phyloP scores from a whole-genome alignment of 352 stramenopile species.

The Globisporangium ultimum region DNA sequence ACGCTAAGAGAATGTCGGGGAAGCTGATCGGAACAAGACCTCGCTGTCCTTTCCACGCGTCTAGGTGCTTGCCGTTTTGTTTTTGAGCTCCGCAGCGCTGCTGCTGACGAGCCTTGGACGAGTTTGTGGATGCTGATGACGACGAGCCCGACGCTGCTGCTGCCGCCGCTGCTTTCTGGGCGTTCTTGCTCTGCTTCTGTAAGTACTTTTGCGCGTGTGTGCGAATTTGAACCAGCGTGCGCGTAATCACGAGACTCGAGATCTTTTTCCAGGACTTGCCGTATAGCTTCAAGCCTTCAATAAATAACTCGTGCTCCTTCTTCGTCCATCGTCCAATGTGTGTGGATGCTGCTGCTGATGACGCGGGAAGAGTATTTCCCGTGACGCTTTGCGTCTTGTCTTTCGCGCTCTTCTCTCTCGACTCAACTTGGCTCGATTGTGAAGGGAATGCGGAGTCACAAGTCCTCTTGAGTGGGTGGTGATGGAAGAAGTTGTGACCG shows the following conservation, averaged over 20 bases:
- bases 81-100: constrained; percentile 2
- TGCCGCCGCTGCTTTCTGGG: constrained; percentile 33
- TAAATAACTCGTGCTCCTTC: constrained; percentile 86
- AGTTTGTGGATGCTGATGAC: not conserved
- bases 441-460: constrained; percentile 2
- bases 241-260: constrained; percentile 70
- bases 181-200: constrained; percentile 75
- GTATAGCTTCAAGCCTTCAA: constrained; percentile 81
- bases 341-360: constrained; percentile 11
- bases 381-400: not conserved
- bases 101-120: too few species aligned
- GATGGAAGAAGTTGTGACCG: not conserved
- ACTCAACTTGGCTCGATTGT: not conserved
- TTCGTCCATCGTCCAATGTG: constrained; percentile 88
- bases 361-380: not conserved
- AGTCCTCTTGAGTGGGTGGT: constrained; percentile 5
- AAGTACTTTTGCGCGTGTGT: constrained; percentile 97
- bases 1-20: constrained; percentile 2
- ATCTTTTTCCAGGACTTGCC: constrained; percentile 93
- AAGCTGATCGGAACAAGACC: constrained; percentile 7
- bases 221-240: constrained; percentile 93
- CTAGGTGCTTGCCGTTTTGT: constrained; percentile 10
- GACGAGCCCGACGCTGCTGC: constrained; percentile 13
- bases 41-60: constrained; percentile 4
- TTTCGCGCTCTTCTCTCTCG: too few species aligned